These are phyloP conservation scores for Tuctoria greenei DNA, from an alignment of 176 grass and related monocot species.

Conservation along the genomic window DNA sequence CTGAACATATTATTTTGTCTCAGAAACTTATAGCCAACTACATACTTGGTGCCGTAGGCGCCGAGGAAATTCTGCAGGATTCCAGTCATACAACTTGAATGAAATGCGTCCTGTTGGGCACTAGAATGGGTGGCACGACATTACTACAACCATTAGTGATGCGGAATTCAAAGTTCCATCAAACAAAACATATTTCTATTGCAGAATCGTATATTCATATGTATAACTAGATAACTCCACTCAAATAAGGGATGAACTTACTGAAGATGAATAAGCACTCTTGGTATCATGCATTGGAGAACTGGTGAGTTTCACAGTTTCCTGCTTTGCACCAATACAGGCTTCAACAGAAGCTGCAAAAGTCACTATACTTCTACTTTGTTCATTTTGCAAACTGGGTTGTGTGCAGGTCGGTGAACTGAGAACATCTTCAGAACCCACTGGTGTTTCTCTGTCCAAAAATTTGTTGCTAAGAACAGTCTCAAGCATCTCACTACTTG, in stretches of 20 bases:
- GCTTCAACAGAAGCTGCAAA: constrained; percentile 57
- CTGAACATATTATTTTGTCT: constrained; percentile 13
- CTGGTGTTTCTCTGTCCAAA: constrained; percentile 65
- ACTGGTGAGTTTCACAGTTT: constrained; percentile 55
- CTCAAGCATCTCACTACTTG: constrained; percentile 46
- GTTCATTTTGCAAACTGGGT: constrained; percentile 58
- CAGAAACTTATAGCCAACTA: constrained; percentile 21
- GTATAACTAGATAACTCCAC: background rate
- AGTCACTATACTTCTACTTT: constrained; percentile 53
- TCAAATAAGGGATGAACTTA: constrained; percentile 36
- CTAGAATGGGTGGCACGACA: constrained; percentile 63
- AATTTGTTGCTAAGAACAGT: constrained; percentile 58
- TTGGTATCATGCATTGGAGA: constrained; percentile 65
- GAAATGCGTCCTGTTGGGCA: constrained; percentile 96
- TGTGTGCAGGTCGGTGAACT: constrained; percentile 69
- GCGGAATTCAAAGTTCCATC: background rate
- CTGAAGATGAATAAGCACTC: constrained; percentile 78
- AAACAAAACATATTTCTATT: constrained; percentile 15
- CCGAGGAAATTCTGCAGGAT: constrained; percentile 99
- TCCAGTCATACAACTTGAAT: constrained; percentile 99
- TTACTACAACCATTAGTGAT: constrained; percentile 25
- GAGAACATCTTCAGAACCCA: constrained; percentile 67
- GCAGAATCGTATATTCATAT: constrained; percentile 25
- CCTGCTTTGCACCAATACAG: constrained; percentile 54
- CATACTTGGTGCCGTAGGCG: constrained; percentile 88